Percentiles rank a stretch among this genome's conserved stretches.
Conservation (phyloP, 1,284 basidiomycete genomes). For the Puccinia coronata region DNA sequence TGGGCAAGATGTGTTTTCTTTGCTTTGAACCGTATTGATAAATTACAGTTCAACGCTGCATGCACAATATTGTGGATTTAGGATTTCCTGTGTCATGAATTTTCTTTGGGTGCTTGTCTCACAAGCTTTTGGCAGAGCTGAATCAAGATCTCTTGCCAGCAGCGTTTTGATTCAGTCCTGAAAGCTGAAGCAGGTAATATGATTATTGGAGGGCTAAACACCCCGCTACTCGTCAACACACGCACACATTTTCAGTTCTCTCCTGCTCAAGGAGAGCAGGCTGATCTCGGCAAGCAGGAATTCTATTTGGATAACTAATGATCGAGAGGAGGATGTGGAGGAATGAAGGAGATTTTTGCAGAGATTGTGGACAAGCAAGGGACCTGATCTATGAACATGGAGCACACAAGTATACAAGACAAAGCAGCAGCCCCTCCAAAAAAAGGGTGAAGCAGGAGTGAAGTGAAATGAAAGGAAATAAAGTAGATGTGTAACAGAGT, state of each 20-base stretch:
- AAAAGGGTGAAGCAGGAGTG: no score
- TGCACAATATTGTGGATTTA: slow-evolving; percentile 23
- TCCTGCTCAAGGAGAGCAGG: no score
- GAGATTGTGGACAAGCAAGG: no score
- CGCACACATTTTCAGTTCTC: slow-evolving; percentile 23
- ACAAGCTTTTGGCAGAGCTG: not conserved
- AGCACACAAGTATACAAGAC: no score
- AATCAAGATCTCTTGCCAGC: slow-evolving; percentile 6
- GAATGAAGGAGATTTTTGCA: no score
- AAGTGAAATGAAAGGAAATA: no score
- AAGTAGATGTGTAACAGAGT: no score
- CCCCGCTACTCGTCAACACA: slow-evolving; percentile 14
- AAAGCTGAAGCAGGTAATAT: slow-evolving; percentile 40
- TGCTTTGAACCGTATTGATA: slow-evolving; percentile 22
- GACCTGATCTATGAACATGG: no score
- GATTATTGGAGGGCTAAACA: slow-evolving; percentile 18
- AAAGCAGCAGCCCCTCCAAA: no score
- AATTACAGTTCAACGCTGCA: slow-evolving; percentile 27
- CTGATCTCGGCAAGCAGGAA: no score
- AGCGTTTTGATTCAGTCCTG: slow-evolving; percentile 31
- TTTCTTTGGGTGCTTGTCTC: not conserved
- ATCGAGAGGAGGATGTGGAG: no score
- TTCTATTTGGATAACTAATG: no score
- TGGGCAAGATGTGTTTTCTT: slow-evolving; percentile 41
- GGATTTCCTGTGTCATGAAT: slow-evolving; percentile 31